Base-by-base conservation (phyloP, 176 grass and related monocot species). In the Oryza meridionalis region DNA sequence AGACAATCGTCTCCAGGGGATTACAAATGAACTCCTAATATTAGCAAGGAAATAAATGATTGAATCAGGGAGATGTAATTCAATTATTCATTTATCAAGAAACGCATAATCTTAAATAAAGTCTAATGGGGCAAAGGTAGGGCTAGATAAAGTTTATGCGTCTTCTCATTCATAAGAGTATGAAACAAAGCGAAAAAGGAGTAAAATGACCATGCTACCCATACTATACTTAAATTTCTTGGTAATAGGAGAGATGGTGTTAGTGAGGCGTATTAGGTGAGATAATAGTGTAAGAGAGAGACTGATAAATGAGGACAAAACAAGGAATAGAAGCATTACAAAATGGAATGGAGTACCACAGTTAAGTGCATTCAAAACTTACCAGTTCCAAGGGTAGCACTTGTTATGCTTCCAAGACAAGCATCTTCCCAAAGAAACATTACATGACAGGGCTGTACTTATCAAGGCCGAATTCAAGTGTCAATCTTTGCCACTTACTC, bases 391-490 rank as follows among this genome's bases (percentile, higher is more conserved):
- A 83, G 38, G 76, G 82, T 59, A 82, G 82, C 82, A 78, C 21
- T 73, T 71, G 85, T 22, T 77, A 90, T 58, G 79, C 82, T 92
- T 89, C 82, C 86, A 86, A 88, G 88, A 90, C 79, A 67, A 83
- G 65, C 82, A 86, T 86, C 50, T 85, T 86, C 61, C 80, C 92
- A 90, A 84, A 75, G 85, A 95, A 88, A 90, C 70, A 75, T 82
- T 84, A 92, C 86, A 85, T 77, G 47, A 77, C 77, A 94, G 72
- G 65, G 74, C 79, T 95, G 88, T 78, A 88, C 82, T 79, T 92
- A 82, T 72, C 43, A 61, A 77, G 84, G 67, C 74, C 77, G n/a
- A 86, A 85, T 43, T 90, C 90, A 84, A 86, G 83, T 81, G 70
- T 77, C 85, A 92, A 78, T 40, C 68, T 82, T 82, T 69, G 85